Percentiles rank a stretch among this genome's conserved stretches.
phyloP scores from a whole-genome alignment of 129 eudicot species.

The Saposhnikovia divaricata region DNA sequence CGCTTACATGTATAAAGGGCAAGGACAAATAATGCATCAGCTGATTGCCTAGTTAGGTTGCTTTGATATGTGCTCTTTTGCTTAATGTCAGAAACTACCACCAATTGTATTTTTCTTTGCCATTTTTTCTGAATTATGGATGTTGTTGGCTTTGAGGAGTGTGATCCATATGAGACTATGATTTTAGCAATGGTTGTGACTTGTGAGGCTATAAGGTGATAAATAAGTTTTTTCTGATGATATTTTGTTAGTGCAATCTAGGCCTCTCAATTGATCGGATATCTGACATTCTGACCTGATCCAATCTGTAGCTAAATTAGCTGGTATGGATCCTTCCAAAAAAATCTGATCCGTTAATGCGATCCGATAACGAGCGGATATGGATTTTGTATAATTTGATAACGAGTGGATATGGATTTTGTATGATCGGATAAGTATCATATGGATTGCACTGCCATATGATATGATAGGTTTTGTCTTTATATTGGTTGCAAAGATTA shows the following conservation, averaged over 20 bases:
- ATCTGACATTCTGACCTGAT: too few species aligned
- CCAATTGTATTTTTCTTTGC: background rate
- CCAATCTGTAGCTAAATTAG: too few species aligned
- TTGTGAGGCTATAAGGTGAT: background rate
- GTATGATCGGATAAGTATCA: too few species aligned
- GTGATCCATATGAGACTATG: background rate
- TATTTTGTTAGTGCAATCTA: background rate
- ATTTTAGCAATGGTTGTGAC: background rate
- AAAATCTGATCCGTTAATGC: too few species aligned
- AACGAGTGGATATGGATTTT: too few species aligned
- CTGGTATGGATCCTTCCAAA: too few species aligned
- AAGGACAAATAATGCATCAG: background rate
- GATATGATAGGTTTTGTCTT: background rate
- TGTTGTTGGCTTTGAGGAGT: conserved; percentile 6
- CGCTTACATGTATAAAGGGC: conserved; percentile 17
- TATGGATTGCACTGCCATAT: too few species aligned
- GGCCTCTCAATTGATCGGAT: too few species aligned
- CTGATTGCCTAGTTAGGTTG: conserved; percentile 1
- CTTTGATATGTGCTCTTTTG: conserved; percentile 7
- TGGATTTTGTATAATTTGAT: too few species aligned
- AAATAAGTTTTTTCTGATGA: background rate
- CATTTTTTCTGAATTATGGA: background rate
- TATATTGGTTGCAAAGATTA: background rate
- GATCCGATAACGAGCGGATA: too few species aligned
- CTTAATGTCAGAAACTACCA: background rate